phyloP scores from a whole-genome alignment of 768 basidiomycete genomes.

The Macrocybe gigantea region DNA sequence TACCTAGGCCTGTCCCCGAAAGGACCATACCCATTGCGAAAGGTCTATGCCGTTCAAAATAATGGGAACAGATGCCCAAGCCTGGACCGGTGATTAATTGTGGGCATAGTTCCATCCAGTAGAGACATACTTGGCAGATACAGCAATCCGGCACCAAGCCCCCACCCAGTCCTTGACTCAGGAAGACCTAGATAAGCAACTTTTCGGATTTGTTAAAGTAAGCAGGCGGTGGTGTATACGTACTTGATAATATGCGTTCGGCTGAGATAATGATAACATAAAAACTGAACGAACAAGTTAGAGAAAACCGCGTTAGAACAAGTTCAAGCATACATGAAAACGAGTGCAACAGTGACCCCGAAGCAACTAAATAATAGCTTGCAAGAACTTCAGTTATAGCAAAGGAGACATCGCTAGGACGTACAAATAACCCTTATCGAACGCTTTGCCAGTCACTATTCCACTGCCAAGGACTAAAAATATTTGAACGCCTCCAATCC shows the following conservation, averaged over 20 bases:
- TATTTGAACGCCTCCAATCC: constrained; percentile 21
- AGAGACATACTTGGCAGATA: constrained; percentile 14
- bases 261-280: constrained; percentile 25
- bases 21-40: constrained; percentile 46
- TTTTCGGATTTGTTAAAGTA: too few species aligned
- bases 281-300: constrained; percentile 10
- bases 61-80: constrained; percentile 40
- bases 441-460: constrained; percentile 18
- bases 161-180: constrained; percentile 37
- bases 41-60: constrained; percentile 38
- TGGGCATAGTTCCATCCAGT: background rate
- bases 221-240: too few species aligned
- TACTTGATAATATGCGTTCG: constrained; percentile 26
- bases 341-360: constrained; percentile 7
- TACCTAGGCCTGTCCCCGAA: constrained; percentile 11
- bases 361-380: constrained; percentile 13
- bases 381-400: background rate
- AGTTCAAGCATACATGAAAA: constrained; percentile 9
- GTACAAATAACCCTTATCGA: constrained; percentile 25
- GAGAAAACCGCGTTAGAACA: background rate
- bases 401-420: background rate
- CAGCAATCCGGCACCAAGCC: constrained; percentile 42
- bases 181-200: constrained; percentile 18
- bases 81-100: constrained; percentile 11
- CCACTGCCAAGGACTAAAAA: constrained; percentile 18